Percentiles rank a stretch among this genome's conserved stretches.
These are phyloP conservation scores for Cicer cuneatum DNA, from an alignment of 306 rosid genomes.

Conservation along the genomic window DNA sequence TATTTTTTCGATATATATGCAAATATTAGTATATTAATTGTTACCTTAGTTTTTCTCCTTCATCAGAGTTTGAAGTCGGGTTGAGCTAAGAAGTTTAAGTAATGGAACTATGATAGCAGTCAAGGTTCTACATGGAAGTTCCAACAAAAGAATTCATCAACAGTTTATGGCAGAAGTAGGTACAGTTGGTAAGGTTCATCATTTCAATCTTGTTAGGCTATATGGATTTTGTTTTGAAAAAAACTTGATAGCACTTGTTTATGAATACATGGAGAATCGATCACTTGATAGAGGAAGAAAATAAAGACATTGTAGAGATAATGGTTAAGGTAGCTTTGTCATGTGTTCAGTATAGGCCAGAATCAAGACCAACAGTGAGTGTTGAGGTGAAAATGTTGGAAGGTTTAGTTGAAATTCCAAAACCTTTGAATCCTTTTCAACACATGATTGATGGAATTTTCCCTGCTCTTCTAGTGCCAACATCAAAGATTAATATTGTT, in stretches of 20 bases:
- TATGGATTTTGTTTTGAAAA: slow-evolving; percentile 56
- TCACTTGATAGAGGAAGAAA: slow-evolving; percentile 49
- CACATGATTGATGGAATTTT: not conserved
- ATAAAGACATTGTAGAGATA: not conserved
- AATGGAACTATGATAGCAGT: slow-evolving; percentile 40
- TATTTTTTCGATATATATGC: too few species aligned
- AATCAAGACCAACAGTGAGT: slow-evolving; percentile 16
- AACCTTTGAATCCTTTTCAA: not conserved
- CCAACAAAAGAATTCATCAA: slow-evolving; percentile 47
- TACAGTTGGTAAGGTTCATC: slow-evolving; percentile 50
- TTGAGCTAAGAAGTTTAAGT: too few species aligned
- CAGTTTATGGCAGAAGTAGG: slow-evolving; percentile 53
- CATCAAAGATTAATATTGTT: too few species aligned
- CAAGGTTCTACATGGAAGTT: slow-evolving; percentile 49
- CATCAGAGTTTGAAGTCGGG: too few species aligned
- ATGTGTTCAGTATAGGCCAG: slow-evolving; percentile 24
- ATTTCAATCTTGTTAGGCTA: slow-evolving; percentile 56
- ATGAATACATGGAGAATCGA: slow-evolving; percentile 55
- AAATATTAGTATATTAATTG: too few species aligned
- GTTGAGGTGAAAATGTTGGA: slow-evolving; percentile 25
- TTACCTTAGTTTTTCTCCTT: too few species aligned
- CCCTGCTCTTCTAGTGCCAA: not conserved
- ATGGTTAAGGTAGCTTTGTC: slow-evolving; percentile 15
- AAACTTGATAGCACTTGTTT: slow-evolving; percentile 55
- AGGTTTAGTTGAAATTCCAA: slow-evolving; percentile 2